Base-by-base conservation (phyloP, 768 basidiomycete species). In the Fistulinella prunicolor region DNA sequence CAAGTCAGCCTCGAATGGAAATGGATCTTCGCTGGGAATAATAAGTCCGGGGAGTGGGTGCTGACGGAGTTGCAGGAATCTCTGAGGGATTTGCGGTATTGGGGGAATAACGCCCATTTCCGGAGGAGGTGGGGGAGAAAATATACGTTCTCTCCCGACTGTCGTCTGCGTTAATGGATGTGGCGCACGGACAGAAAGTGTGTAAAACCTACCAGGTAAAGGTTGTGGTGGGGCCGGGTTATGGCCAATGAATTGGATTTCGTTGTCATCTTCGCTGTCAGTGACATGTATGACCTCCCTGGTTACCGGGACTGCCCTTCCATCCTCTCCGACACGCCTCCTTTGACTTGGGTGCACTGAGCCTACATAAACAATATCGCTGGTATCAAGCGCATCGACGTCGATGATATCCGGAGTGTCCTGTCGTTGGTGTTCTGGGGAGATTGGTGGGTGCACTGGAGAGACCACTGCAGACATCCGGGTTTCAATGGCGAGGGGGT, bases 41-140 rank as follows among this genome's bases (percentile, higher is more conserved):
- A 85, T 65, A 24, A 78, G 71, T 38, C 75, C 76, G 23, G 68
- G 35, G 9, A 65, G 67, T 4, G 66, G 60, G 16, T 64, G 71
- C 2, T 61, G 68, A 5, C 66, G 72, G 51, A 71, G 53, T 5
- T 72, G 71, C 23, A 75, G 50, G 20, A 75, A 75, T 23, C 73
- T 61, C 20, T 57, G 57, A 1, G 76, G 76, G 10, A 77, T 54
- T 16, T 53, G 62, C 13, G 85, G 86, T 0, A 86, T 80, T 1
- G 83, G 82, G 1, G 85, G 86, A 4, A 76, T 64, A 2, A 61
- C 51, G 16, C 55, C 58, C 21, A 63, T 57, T 42, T 67, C 69
- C 13, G 68, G 68, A 26, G 72, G 75, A 8, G 79, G 79, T 13
- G 83, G 80, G 22, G 80, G 80, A 1, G 78, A 72, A 38, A 70